Evolutionary conservation across 768 basidiomycete genomes (phyloP).

Genomic region (Filobasidium floriforme): DNA sequence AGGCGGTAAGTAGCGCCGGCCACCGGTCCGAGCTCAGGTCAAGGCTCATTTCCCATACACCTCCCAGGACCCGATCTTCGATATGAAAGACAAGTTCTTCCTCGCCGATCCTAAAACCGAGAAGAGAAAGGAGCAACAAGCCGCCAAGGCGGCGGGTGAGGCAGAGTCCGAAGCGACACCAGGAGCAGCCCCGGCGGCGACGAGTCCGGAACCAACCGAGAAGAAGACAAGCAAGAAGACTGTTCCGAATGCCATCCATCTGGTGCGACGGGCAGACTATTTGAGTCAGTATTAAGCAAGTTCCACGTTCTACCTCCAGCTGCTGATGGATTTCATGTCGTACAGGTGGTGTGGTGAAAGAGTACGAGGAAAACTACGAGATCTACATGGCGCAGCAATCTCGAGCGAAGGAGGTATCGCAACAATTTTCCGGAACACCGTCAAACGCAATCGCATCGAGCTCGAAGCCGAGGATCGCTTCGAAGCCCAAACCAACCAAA

Average conservation of each 20-base stretch:
- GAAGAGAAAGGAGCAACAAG: conserved; percentile 59
- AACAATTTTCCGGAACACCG: neutral
- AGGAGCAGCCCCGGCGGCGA: neutral
- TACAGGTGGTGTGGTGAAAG: conserved; percentile 37
- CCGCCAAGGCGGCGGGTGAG: neutral
- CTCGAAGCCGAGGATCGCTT: conserved; percentile 1
- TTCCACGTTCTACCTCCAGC: neutral
- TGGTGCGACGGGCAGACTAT: conserved; percentile 94
- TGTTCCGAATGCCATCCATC: conserved; percentile 95
- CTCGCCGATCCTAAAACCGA: conserved; percentile 77
- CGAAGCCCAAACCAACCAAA: conserved; percentile 15
- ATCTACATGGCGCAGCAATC: conserved; percentile 38
- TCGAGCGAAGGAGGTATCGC: conserved; percentile 9
- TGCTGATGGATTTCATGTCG: neutral
- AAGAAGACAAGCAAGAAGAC: conserved; percentile 41
- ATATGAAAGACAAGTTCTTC: conserved; percentile 89
- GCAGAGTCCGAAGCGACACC: conserved; percentile 11
- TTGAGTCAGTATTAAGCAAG: conserved; percentile 46
- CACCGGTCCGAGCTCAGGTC: neutral
- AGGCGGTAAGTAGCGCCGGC: conserved; percentile 45
- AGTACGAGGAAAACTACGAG: conserved; percentile 41
- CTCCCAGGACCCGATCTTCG: conserved; percentile 64
- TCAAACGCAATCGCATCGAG: neutral
- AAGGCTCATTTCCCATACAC: too few species aligned
- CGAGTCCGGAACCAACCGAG: neutral